Base-by-base conservation (phyloP, 1,284 basidiomycete genomes). In the Malassezia nana region DNA sequence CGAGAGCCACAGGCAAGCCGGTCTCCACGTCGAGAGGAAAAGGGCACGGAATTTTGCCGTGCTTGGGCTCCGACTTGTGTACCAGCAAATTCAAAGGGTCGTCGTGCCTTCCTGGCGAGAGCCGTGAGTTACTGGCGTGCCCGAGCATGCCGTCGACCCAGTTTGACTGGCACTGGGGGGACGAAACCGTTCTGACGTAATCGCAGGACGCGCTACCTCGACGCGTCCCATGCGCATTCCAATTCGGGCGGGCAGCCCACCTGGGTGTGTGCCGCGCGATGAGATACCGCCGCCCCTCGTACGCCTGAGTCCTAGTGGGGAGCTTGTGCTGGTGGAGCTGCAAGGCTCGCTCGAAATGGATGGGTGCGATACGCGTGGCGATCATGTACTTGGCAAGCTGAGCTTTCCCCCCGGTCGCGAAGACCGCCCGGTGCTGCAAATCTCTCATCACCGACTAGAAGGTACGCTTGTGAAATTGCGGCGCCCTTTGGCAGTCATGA, bases 361-460 rank as follows among this genome's bases (percentile, higher is more conserved):
- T 26, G 55, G 54, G 6, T 10, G 29, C 7, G 55, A 62, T 18
- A 39, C 62, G 0, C 18, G 20, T 10, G 63, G 63, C 22, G 60
- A 58, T 4, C 62, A 71, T 15, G 41, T 60, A 13, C 41, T 73
- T 2, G 70, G 64, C 20, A 66, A 59, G 8, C 31, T 73, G 42
- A 57, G 28, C n/a, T 73, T 71, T 33, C 66, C 65, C 4, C 32
- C 50, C 0, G 55, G 55, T 1, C 54, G 62, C 15, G 62, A 62
- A 84, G 83, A 82, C 60, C 85, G 84, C 64, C 83, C 87, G 0
- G 87, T 83, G 0, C 78, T 94, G 4, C 77, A 81, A 57, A 84
- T 94, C 52, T 89, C 89, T 6, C 84, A 91, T 74, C 87, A 94
- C 68, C 78, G 89, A 15, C 81, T 94, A 1, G 89, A 94, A 69